Evolutionary conservation across 2,329 filamentous ascomycete genomes (phyloP).

Genomic region (Cryphonectria nitschkei): DNA sequence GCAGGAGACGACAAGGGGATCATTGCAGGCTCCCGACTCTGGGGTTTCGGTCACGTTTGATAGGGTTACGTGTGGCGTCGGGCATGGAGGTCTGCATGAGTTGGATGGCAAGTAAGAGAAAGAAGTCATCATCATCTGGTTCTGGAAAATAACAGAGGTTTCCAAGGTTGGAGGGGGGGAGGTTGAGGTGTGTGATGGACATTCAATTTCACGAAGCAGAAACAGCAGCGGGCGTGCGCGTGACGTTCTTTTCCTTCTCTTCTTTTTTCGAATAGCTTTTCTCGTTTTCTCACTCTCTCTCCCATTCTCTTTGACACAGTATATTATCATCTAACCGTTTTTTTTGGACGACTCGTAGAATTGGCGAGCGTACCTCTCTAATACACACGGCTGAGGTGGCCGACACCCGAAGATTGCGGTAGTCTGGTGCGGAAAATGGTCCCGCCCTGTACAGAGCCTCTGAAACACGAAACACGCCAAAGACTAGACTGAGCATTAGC

Average conservation of each 20-base stretch:
- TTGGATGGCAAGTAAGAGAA: not conserved
- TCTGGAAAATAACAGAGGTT: not conserved
- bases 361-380: not conserved
- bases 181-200: not conserved
- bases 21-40: not conserved
- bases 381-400: not conserved
- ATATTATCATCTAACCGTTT: conserved; percentile 1
- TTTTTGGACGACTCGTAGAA: not conserved
- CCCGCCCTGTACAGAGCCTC: not conserved
- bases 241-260: conserved; percentile 17
- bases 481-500: no score
- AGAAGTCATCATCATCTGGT: not conserved
- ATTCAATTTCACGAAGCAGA: not conserved
- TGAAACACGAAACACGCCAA: not conserved
- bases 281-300: not conserved
- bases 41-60: conserved; percentile 9
- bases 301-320: not conserved
- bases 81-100: conserved; percentile 1
- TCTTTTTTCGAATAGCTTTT: conserved; percentile 21
- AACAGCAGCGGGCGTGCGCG: conserved; percentile 21
- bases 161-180: not conserved
- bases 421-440: not conserved
- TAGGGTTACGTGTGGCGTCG: not conserved
- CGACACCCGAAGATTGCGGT: not conserved
- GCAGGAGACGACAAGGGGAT: not conserved